Conservation (phyloP, 1,284 basidiomycete genomes). For the Apiotrichum sp. region DNA sequence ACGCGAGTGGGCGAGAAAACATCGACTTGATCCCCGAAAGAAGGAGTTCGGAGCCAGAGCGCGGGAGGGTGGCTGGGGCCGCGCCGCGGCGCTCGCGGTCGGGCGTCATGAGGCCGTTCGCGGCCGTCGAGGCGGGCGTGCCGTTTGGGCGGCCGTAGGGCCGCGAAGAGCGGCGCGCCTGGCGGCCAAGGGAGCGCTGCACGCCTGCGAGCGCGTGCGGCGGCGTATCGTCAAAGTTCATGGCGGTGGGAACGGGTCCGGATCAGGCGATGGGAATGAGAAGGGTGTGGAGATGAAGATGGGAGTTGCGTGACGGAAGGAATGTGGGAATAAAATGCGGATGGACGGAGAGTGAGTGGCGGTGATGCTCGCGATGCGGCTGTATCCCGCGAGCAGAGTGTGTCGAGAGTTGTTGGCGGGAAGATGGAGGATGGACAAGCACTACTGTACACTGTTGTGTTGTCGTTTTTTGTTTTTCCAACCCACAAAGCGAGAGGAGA, state of each 20-base stretch:
- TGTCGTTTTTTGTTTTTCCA: too few species aligned
- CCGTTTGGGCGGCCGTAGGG: constrained; percentile 13
- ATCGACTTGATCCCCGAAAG: constrained; percentile 30
- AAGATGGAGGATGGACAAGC: too few species aligned
- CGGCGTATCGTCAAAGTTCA: constrained; percentile 2
- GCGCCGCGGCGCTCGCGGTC: background rate
- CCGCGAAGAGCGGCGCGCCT: background rate
- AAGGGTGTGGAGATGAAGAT: too few species aligned
- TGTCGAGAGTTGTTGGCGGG: too few species aligned
- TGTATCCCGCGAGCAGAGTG: too few species aligned
- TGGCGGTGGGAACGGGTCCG: background rate
- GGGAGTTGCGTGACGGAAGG: too few species aligned
- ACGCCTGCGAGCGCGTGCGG: constrained; percentile 6
- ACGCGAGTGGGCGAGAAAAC: constrained; percentile 30
- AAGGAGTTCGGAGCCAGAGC: constrained; percentile 26
- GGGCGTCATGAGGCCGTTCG: background rate
- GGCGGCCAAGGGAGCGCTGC: constrained; percentile 4
- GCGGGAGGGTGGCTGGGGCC: constrained; percentile 3
- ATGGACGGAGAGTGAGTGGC: too few species aligned
- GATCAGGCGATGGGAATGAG: too few species aligned
- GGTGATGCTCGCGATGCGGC: too few species aligned
- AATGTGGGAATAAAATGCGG: too few species aligned
- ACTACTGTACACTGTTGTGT: too few species aligned
- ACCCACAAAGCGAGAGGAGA: too few species aligned
- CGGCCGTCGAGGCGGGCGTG: background rate